These are phyloP conservation scores for Filobasidium uniguttulatum DNA, from an alignment of 1,284 basidiomycete genomes.

Conservation along the genomic window DNA sequence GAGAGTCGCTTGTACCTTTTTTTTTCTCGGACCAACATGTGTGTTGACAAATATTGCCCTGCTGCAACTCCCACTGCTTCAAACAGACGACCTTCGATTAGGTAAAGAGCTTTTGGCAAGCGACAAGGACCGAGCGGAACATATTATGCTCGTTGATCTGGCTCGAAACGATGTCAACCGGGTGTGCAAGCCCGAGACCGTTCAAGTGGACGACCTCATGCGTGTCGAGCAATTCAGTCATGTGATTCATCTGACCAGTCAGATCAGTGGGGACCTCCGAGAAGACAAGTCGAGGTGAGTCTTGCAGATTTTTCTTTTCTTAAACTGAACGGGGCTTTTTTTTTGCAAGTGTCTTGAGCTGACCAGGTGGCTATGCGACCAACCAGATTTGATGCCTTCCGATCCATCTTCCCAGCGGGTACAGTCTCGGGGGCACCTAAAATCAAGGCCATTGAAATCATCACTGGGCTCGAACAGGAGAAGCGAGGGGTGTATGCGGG, in stretches of 20 bases:
- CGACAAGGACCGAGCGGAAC: conserved; percentile 92
- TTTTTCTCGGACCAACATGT: conserved; percentile 1
- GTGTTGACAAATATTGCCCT: too few relatives aligned
- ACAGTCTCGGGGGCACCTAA: conserved; percentile 99
- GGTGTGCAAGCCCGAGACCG: conserved; percentile 87
- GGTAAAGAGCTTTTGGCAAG: conserved; percentile 62
- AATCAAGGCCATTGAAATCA: conserved; percentile 92
- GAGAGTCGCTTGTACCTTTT: conserved; percentile 24
- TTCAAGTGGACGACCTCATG: conserved; percentile 94
- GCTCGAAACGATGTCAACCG: conserved; percentile 99
- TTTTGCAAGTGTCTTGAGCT: not conserved
- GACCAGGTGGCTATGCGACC: not conserved
- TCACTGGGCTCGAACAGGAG: conserved; percentile 77
- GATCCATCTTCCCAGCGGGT: conserved; percentile 97
- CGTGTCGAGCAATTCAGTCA: conserved; percentile 90
- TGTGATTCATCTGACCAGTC: conserved; percentile 93
- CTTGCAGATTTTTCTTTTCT: conserved; percentile 1
- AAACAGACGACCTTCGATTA: conserved; percentile 74
- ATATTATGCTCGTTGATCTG: conserved; percentile 98
- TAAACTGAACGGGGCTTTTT: not conserved
- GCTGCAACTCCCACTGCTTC: too few relatives aligned
- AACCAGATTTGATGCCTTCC: conserved; percentile 86
- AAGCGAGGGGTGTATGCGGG: conserved; percentile 91
- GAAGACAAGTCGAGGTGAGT: conserved; percentile 64
- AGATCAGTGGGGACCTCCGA: conserved; percentile 78